Conservation (phyloP, 2,329 filamentous ascomycete genomes). For the Pyrenochaeta sp. region DNA sequence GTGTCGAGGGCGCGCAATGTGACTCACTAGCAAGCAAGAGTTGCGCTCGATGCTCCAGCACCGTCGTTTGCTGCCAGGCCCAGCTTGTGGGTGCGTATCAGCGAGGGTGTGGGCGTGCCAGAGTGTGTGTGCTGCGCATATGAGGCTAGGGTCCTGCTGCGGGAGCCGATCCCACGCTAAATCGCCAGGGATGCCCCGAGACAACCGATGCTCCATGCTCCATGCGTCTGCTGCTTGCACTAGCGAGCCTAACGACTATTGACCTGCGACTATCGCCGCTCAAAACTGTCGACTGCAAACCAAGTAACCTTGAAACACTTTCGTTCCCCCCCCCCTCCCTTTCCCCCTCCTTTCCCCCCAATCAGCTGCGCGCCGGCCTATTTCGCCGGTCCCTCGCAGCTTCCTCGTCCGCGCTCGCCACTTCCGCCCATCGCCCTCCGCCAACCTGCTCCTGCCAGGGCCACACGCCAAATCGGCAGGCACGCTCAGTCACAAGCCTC, state of each 20-base stretch:
- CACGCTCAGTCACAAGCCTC: slow-evolving; percentile 49
- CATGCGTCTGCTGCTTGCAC: background rate
- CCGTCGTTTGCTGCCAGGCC: too few species aligned
- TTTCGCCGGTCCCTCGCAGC: slow-evolving; percentile 7
- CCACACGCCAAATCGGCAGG: background rate
- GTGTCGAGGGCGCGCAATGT: slow-evolving; percentile 30
- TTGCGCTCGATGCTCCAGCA: slow-evolving; percentile 4
- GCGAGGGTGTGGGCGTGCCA: slow-evolving; percentile 1
- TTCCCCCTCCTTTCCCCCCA: slow-evolving; percentile 27
- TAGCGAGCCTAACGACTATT: background rate
- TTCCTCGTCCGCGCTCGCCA: slow-evolving; percentile 17
- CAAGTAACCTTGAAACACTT: too few species aligned
- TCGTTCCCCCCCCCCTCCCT: too few species aligned
- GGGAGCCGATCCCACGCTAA: slow-evolving; percentile 31
- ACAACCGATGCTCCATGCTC: background rate
- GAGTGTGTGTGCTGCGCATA: slow-evolving; percentile 10
- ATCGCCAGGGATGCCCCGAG: slow-evolving; percentile 1
- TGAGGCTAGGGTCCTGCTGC: slow-evolving; percentile 12
- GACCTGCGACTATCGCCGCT: too few species aligned
- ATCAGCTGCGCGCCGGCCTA: slow-evolving; percentile 34
- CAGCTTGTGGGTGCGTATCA: too few species aligned
- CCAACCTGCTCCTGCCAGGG: slow-evolving; percentile 18
- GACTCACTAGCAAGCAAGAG: slow-evolving; percentile 36
- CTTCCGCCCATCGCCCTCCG: slow-evolving; percentile 20
- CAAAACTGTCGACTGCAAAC: too few species aligned